Evolutionary conservation across 805 yeast genomes (phyloP).

Genomic region (Grigorovia yakushimaensis): DNA sequence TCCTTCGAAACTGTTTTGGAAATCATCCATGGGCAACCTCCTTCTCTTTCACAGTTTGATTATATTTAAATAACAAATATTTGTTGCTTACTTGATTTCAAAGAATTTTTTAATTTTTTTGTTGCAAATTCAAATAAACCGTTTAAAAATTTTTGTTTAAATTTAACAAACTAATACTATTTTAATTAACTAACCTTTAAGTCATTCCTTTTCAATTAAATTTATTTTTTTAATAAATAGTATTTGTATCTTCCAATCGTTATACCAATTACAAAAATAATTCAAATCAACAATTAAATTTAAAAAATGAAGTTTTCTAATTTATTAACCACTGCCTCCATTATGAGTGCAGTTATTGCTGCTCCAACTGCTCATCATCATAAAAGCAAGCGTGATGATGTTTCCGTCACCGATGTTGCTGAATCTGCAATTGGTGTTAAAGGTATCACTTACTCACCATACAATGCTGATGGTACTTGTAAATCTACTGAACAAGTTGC

Average conservation of each 20-base stretch:
- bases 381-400: constrained; percentile 40
- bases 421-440: constrained; percentile 41
- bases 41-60: not conserved
- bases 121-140: not conserved
- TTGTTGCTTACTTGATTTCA: not conserved
- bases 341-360: constrained; percentile 42
- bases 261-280: not conserved
- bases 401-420: constrained; percentile 34
- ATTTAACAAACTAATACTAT: not conserved
- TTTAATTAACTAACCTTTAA: constrained; percentile 4
- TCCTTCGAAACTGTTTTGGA: not conserved
- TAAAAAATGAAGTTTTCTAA: constrained; percentile 40
- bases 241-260: not conserved
- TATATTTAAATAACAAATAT: no score
- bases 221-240: not conserved
- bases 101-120: no score
- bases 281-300: not conserved
- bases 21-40: not conserved
- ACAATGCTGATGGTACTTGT: constrained; percentile 59
- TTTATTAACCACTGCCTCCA: constrained; percentile 37
- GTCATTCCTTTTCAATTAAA: constrained; percentile 6
- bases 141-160: not conserved
- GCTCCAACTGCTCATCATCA: constrained; percentile 54
- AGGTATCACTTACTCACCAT: constrained; percentile 81
- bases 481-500: constrained; percentile 51